Evolutionary conservation across 1,284 basidiomycete genomes (phyloP), one percentile per base, ranked within the genome.

Genomic region (Vanrija humicola): DNA sequence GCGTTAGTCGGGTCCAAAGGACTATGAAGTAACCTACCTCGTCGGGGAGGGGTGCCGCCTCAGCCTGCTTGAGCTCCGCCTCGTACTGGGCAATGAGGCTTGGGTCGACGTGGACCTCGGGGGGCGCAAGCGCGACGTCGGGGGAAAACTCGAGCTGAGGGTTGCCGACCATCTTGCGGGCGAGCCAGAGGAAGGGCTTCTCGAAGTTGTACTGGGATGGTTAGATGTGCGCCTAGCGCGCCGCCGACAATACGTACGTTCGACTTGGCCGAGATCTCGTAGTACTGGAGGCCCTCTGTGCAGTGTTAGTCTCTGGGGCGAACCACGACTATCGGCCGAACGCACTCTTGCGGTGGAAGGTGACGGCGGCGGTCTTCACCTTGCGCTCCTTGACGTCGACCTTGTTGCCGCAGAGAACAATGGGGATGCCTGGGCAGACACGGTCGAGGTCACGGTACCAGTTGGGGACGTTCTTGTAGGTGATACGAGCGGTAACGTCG

Each of bases 341-440:
- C 71, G n/a, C 50, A 72, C 73, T 99, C 89, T 99, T 99, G 76
- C 96, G 85, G 84, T 98, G 96, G 89, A 98, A 99, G 56, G 96
- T 99, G 59, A 98, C 95, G 54, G 89, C 87, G 54, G 89, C 90
- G 40, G 95, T 98, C 85, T 98, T 99, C 66, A 99, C 96, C 85
- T 99, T 99, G 66, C 96, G 90, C 80, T 99, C 96, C 86, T 98
- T 98, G 64, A 99, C 95, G 76, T 99, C 96, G 63, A 98, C 96
- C 81, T 99, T 99, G 86, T 98, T 99, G 69, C 96, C 96, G 79
- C 95, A 98, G 54, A 98, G 86, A 38, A 99, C 96, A 72, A 98
- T 97, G 59, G 96, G 95, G 73, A 98, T 98, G 82, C 91, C 96
- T 81, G 98, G 95, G 79, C 96, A 98, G 50, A 99, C 96, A 65